phyloP scores from a whole-genome alignment of 108 stramenopile genomes.

The Chaetoceros tenuissimus region DNA sequence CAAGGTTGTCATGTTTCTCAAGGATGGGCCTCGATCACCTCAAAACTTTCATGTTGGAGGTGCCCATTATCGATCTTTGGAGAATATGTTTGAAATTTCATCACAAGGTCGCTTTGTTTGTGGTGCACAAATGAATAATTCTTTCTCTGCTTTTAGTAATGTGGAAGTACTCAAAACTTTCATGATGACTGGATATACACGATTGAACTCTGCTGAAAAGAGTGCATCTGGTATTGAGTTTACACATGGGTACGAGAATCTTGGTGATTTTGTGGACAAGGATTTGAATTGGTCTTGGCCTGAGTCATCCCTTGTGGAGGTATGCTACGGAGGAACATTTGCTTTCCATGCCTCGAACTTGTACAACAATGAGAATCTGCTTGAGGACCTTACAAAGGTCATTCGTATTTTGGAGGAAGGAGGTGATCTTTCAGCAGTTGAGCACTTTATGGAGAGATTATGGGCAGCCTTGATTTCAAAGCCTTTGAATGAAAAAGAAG shows the following conservation, averaged over 20 bases:
- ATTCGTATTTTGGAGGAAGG: too few species aligned
- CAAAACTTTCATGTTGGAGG: not conserved
- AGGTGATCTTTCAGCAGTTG: too few species aligned
- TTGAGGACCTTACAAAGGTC: too few species aligned
- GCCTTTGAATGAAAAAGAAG: too few species aligned
- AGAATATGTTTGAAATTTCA: not conserved
- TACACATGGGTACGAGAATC: not conserved
- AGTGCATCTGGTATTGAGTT: not conserved
- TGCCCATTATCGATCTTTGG: not conserved
- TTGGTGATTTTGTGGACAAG: not conserved
- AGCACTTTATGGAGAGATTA: too few species aligned
- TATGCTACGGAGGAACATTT: not conserved
- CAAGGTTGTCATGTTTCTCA: not conserved
- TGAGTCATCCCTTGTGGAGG: not conserved
- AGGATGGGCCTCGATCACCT: not conserved
- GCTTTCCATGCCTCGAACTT: too few species aligned
- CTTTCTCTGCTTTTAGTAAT: not conserved
- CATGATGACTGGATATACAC: not conserved
- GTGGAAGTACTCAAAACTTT: not conserved
- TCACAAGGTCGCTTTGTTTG: not conserved
- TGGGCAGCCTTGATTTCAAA: too few species aligned
- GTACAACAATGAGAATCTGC: too few species aligned
- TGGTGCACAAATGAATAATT: not conserved
- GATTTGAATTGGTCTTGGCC: not conserved
- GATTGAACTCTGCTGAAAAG: not conserved